Conservation (phyloP, 306 rosid genomes). For the Elaeagnus macrophylla region DNA sequence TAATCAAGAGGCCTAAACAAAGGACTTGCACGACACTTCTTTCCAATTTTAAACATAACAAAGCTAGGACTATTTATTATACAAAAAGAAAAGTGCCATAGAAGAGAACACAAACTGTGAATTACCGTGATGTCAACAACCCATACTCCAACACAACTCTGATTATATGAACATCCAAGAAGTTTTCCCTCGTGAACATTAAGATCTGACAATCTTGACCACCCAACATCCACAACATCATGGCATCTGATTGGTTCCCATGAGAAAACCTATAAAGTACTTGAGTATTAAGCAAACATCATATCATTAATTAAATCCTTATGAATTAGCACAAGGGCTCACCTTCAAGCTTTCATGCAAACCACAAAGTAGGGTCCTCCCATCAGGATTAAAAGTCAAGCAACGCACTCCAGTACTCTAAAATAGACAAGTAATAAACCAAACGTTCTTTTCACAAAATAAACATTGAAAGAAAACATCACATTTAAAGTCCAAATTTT, state of each 20-base stretch:
- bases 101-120: conserved; percentile 10
- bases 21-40: too few species aligned
- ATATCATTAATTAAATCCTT: conserved; percentile 17
- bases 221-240: conserved; percentile 89
- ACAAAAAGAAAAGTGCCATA: background rate
- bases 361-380: conserved; percentile 93
- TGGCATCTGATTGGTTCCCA: conserved; percentile 97
- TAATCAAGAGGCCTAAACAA: too few species aligned
- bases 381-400: conserved; percentile 85
- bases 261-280: conserved; percentile 60
- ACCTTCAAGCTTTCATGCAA: conserved; percentile 98
- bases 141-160: conserved; percentile 99
- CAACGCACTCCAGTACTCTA: conserved; percentile 96
- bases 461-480: conserved; percentile 1
- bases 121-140: conserved; percentile 94
- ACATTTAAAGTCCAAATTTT: conserved; percentile 5
- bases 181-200: conserved; percentile 97
- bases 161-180: conserved; percentile 97
- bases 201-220: conserved; percentile 95
- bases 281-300: conserved; percentile 6
- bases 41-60: too few species aligned
- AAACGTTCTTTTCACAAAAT: conserved; percentile 2
- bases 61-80: conserved; percentile 9
- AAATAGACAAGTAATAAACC: conserved; percentile 17
- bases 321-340: conserved; percentile 20